Evolutionary conservation across 1,284 basidiomycete species (phyloP), one percentile per base, ranked within the genome.

Genomic region (Ustilago sp.): DNA sequence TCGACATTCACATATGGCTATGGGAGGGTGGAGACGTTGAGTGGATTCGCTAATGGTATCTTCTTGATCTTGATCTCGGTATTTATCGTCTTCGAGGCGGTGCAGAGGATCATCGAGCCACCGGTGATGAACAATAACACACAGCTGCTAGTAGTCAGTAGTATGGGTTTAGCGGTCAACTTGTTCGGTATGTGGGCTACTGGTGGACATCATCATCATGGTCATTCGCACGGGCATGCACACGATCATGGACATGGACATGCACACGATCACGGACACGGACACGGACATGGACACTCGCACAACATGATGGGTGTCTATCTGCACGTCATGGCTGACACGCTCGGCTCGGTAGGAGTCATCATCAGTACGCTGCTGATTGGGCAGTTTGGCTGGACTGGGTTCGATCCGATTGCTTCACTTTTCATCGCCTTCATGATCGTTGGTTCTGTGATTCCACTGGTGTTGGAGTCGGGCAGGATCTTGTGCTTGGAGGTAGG

Each of bases 241-340:
- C 94, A 98, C 87, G 63, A 53, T 11, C 79, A 85, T 73, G 78
- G 73, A 0, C 84, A 86, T 53, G 86, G 85, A 0, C 88, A 89
- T 47, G 77, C 83, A 19, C 80, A 88, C 63, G 69, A 77, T 47
- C 84, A 87, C 60, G 70, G 79, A 39, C 83, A 86, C 35, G 80
- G 74, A 39, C 83, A 86, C 35, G 80, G 74, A 3, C 84, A 83
- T 82, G 92, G 92, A 17, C 94, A 96, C 83, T 94, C 93, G 86
- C 94, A 99, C 87, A 99, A 99, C 86, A 99, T 99, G 97, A 92
- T 95, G 54, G 97, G 97, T n/a, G 95, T 99, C 13, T 99, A 99
- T 86, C 88, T 99, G 69, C 88, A 88, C 72, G 87, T 88, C 41
- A 86, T 88, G 84, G 88, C 88, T 19, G 88, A 88, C 61, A 88